These are phyloP conservation scores for Shiraia sp. DNA, from an alignment of 2,329 filamentous ascomycete species.

Conservation along the genomic window DNA sequence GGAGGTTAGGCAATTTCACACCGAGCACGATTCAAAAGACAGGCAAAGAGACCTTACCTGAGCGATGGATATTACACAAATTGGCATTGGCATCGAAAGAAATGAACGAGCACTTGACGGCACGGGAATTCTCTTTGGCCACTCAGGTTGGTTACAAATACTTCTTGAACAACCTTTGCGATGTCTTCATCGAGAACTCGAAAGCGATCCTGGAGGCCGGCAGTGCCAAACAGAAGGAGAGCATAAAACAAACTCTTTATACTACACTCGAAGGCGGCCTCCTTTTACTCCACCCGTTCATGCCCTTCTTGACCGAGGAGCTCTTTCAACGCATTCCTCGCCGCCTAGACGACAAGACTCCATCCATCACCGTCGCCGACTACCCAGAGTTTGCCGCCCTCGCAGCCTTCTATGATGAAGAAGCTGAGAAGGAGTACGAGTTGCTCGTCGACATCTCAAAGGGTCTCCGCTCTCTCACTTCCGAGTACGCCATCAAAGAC, in stretches of 20 bases:
- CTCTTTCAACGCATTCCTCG: conserved; percentile 75
- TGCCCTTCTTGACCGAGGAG: conserved; percentile 48
- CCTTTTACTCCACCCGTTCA: conserved; percentile 52
- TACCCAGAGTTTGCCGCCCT: conserved; percentile 74
- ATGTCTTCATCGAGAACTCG: conserved; percentile 81
- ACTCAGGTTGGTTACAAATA: conserved; percentile 76
- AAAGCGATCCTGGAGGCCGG: conserved; percentile 81
- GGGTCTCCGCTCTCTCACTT: conserved; percentile 72
- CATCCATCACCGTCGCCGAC: conserved; percentile 71
- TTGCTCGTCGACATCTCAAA: conserved; percentile 74
- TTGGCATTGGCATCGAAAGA: conserved; percentile 72
- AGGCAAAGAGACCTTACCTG: conserved; percentile 66
- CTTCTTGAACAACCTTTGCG: conserved; percentile 64
- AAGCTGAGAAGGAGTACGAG: conserved; percentile 74
- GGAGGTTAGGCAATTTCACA: conserved; percentile 70
- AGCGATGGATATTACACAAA: conserved; percentile 77
- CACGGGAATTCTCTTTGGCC: conserved; percentile 73
- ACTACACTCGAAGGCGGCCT: conserved; percentile 76
- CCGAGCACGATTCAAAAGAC: conserved; percentile 60
- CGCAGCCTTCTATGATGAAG: conserved; percentile 64
- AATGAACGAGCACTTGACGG: conserved; percentile 68
- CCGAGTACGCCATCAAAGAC: conserved; percentile 73
- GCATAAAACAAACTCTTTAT: conserved; percentile 79
- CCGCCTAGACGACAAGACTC: conserved; percentile 68
- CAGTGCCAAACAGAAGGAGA: conserved; percentile 70